phyloP scores from a whole-genome alignment of 1,284 basidiomycete species.

The Melampsora americana region DNA sequence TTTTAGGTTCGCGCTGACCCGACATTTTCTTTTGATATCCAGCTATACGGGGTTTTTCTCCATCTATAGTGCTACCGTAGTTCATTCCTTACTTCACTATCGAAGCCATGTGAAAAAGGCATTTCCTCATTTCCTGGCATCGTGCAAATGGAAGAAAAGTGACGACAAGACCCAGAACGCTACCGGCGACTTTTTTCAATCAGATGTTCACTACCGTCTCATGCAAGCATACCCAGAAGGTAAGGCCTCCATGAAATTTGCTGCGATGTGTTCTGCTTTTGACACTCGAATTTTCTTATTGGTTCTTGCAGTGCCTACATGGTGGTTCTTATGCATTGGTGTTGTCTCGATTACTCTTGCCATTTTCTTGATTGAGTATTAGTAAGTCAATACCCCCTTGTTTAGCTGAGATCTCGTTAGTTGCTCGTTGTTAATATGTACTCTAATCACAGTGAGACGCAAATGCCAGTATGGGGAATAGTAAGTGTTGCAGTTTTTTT shows the following conservation, averaged over 20 bases:
- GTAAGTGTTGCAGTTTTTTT: constrained; percentile 9
- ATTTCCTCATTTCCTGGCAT: constrained; percentile 47
- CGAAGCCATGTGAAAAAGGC: constrained; percentile 55
- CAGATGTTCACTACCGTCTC: constrained; percentile 53
- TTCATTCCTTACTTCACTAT: constrained; percentile 56
- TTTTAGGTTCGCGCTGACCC: no score
- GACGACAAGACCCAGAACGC: constrained; percentile 40
- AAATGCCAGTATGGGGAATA: constrained; percentile 43
- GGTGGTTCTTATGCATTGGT: constrained; percentile 51
- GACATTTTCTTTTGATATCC: no score
- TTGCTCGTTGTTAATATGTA: background rate
- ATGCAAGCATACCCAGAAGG: constrained; percentile 53
- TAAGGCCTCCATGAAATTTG: background rate
- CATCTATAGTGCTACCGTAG: constrained; percentile 54
- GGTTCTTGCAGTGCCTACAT: constrained; percentile 50
- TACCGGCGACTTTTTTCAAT: constrained; percentile 20
- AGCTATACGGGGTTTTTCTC: constrained; percentile 54
- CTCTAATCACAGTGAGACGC: constrained; percentile 16
- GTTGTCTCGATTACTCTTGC: constrained; percentile 50
- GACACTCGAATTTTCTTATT: background rate
- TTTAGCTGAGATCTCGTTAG: no score
- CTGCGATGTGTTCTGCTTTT: no score
- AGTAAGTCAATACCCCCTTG: background rate
- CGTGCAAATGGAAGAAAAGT: background rate
- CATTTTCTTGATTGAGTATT: constrained; percentile 48